Evolutionary conservation across 2,329 filamentous ascomycete genomes (phyloP).

Genomic region (Fusarium sp.): DNA sequence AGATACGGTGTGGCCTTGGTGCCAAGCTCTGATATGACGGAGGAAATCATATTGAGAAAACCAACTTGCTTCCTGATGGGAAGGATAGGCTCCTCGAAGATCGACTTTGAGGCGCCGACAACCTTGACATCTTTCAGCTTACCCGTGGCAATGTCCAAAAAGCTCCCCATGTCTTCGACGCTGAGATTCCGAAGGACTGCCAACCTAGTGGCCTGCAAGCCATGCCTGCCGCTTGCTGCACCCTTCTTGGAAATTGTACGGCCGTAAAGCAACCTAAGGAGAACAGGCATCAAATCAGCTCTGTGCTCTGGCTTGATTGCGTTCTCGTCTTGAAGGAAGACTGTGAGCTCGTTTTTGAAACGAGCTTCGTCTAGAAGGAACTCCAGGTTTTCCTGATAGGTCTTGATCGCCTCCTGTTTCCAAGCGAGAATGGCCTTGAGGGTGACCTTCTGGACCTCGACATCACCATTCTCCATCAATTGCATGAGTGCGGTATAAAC

Average conservation of each 20-base stretch:
- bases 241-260: conserved; percentile 86
- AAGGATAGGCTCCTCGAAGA: conserved; percentile 69
- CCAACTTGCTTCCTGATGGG: conserved; percentile 85
- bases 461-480: conserved; percentile 87
- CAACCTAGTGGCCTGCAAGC: conserved; percentile 83
- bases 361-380: conserved; percentile 89
- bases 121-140: conserved; percentile 71
- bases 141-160: conserved; percentile 84
- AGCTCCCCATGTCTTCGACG: conserved; percentile 78
- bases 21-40: conserved; percentile 86
- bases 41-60: conserved; percentile 89
- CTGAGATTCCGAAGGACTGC: conserved; percentile 82
- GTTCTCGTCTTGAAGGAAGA: conserved; percentile 82
- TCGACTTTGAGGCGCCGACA: conserved; percentile 61
- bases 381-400: conserved; percentile 86
- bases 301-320: conserved; percentile 80
- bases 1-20: conserved; percentile 76
- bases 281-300: conserved; percentile 79
- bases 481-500: conserved; percentile 80
- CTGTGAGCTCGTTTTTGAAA: conserved; percentile 93
- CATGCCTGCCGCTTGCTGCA: conserved; percentile 78
- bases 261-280: conserved; percentile 89
- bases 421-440: conserved; percentile 88
- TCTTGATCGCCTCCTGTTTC: conserved; percentile 80
- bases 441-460: conserved; percentile 86